Evolutionary conservation across 129 eudicot species (phyloP).

Genomic region (Scalesia atractyloides): DNA sequence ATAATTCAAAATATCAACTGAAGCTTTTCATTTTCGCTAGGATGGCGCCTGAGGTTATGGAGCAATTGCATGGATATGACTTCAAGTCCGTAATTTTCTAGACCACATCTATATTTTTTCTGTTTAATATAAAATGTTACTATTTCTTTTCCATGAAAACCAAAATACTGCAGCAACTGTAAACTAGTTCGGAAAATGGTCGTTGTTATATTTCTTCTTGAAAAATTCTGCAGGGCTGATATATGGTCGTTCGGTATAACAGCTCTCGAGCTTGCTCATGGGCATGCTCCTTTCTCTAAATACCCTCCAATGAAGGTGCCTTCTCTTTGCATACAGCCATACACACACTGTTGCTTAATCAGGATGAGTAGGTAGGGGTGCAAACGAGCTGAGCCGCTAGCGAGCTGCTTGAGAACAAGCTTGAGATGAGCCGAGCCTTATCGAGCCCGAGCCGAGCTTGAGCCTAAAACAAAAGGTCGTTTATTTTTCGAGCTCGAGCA

Average conservation of each 20-base stretch:
- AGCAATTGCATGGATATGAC: constrained; percentile 89
- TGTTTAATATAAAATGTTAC: not conserved
- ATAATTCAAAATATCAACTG: not conserved
- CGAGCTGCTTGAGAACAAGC: too few relatives aligned
- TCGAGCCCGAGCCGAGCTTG: too few relatives aligned
- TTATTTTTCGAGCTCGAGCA: too few relatives aligned
- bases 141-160: constrained; percentile 8
- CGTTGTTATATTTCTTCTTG: constrained; percentile 25
- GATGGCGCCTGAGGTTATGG: constrained; percentile 99
- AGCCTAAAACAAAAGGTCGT: too few relatives aligned
- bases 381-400: too few relatives aligned
- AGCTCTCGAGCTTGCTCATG: constrained; percentile 51
- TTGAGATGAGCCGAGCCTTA: too few relatives aligned
- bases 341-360: constrained; percentile 12
- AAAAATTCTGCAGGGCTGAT: constrained; percentile 40
- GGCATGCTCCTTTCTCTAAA: constrained; percentile 50
- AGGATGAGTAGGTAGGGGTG: not conserved
- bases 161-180: constrained; percentile 9
- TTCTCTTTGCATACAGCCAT: not conserved
- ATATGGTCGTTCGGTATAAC: constrained; percentile 53
- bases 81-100: constrained; percentile 65
- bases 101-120: not conserved
- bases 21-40: constrained; percentile 40
- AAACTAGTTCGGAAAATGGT: not conserved
- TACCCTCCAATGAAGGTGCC: constrained; percentile 44